phyloP scores from a whole-genome alignment of 306 rosid genomes.

The Ziziphus jujuba region DNA sequence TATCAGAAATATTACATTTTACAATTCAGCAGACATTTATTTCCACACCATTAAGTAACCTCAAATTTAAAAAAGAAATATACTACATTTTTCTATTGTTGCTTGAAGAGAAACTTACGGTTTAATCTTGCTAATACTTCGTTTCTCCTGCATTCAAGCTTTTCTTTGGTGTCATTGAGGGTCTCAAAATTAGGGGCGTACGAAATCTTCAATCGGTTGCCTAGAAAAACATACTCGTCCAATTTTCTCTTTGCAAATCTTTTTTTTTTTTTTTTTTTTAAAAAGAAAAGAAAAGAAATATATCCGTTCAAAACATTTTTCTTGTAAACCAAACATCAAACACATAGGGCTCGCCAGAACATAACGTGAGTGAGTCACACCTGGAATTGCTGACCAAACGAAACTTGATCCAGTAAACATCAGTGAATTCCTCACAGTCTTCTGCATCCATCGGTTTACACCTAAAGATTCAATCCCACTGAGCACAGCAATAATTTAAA shows the following conservation, averaged over 20 bases:
- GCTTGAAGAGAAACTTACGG: constrained; percentile 39
- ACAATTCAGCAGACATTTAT: neutral
- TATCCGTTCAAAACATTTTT: neutral
- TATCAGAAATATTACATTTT: constrained; percentile 10
- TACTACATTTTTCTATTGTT: too few relatives aligned
- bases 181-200: constrained; percentile 88
- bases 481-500: neutral
- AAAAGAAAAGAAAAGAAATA: constrained; percentile 8
- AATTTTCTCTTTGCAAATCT: constrained; percentile 90
- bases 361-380: constrained; percentile 58
- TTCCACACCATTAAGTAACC: constrained; percentile 1
- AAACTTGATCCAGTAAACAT: constrained; percentile 85
- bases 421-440: constrained; percentile 82
- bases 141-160: constrained; percentile 77
- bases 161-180: constrained; percentile 64
- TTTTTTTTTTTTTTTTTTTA: too few relatives aligned
- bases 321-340: neutral
- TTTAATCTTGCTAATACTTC: constrained; percentile 68
- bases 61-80: neutral
- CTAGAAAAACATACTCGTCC: constrained; percentile 79
- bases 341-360: neutral
- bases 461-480: constrained; percentile 32
- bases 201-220: constrained; percentile 65
- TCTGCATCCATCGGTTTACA: constrained; percentile 92
- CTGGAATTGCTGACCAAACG: constrained; percentile 74